These are phyloP conservation scores for Balansia obtecta DNA, from an alignment of 2,329 filamentous ascomycete genomes.

Conservation along the genomic window DNA sequence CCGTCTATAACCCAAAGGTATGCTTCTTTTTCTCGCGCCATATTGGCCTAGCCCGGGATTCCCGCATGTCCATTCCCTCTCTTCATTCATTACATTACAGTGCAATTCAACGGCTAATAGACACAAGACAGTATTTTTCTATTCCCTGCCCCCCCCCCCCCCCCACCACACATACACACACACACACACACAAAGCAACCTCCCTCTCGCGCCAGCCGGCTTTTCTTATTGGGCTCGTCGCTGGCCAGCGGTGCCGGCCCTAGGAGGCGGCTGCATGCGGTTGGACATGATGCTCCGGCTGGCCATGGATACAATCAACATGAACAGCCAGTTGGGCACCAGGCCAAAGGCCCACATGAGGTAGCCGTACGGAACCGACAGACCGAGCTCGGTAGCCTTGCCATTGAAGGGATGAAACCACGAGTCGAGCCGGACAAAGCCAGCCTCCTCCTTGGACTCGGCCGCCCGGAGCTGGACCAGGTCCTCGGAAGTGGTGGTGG, in stretches of 20 bases:
- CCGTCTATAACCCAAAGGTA: too few species aligned
- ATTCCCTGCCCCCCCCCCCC: too few species aligned
- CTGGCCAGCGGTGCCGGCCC: constrained; percentile 1
- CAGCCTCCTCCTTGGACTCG: constrained; percentile 39
- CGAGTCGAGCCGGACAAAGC: constrained; percentile 41
- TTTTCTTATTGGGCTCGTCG: constrained; percentile 3
- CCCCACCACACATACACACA: too few species aligned
- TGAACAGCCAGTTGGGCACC: constrained; percentile 64
- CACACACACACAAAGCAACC: too few species aligned
- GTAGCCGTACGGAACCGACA: constrained; percentile 55
- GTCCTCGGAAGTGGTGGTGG: constrained; percentile 51
- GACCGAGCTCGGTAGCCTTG: constrained; percentile 45
- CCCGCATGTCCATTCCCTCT: too few species aligned
- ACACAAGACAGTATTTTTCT: too few species aligned
- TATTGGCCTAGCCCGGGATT: too few species aligned
- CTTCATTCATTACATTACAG: too few species aligned
- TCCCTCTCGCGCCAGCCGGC: neutral
- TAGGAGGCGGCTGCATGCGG: constrained; percentile 18
- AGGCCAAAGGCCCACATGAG: constrained; percentile 53
- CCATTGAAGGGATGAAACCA: constrained; percentile 70
- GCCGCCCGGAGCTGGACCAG: constrained; percentile 46
- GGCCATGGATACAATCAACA: constrained; percentile 62
- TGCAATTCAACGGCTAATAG: too few species aligned
- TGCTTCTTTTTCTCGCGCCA: too few species aligned
- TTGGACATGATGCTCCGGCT: constrained; percentile 58